These are phyloP conservation scores for Balakata baccata DNA, from an alignment of 345 rosid genomes.

Conservation along the genomic window DNA sequence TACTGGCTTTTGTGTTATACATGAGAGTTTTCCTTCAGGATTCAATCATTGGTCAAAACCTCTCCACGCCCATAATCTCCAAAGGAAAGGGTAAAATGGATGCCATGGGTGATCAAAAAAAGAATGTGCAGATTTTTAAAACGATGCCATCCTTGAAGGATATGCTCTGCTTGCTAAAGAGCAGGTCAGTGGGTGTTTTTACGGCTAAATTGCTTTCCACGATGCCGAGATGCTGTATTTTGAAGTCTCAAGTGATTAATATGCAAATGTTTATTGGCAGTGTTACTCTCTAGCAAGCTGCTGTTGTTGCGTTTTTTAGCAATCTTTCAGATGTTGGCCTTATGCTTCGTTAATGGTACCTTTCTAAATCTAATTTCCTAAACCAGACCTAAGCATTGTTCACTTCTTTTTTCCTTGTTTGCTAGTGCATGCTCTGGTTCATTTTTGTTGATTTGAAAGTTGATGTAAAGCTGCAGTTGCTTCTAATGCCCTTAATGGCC, in stretches of 20 bases:
- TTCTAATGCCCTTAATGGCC: constrained; percentile 72
- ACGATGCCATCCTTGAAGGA: constrained; percentile 51
- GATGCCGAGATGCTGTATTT: too few species aligned
- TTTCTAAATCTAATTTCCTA: background rate
- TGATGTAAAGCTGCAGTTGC: constrained; percentile 44
- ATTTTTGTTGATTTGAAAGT: constrained; percentile 15
- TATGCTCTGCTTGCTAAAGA: constrained; percentile 47
- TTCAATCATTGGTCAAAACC: constrained; percentile 33
- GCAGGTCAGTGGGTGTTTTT: constrained; percentile 47
- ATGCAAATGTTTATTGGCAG: constrained; percentile 29
- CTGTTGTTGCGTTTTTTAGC: constrained; percentile 68
- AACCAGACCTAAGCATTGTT: too few species aligned
- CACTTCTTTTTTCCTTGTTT: too few species aligned
- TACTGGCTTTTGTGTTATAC: constrained; percentile 50
- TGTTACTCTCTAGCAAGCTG: constrained; percentile 65
- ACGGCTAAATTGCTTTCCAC: background rate
- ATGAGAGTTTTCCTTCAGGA: constrained; percentile 73
- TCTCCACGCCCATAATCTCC: constrained; percentile 43
- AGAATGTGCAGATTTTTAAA: constrained; percentile 33
- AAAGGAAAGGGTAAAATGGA: constrained; percentile 23
- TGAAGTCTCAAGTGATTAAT: too few species aligned
- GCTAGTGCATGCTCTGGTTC: background rate
- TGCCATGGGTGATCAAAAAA: constrained; percentile 25
- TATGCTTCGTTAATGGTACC: constrained; percentile 71
- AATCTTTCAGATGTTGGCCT: constrained; percentile 72